These are phyloP conservation scores for Middelhovenomyces tepae DNA, from an alignment of 805 yeast genomes.

Conservation along the genomic window DNA sequence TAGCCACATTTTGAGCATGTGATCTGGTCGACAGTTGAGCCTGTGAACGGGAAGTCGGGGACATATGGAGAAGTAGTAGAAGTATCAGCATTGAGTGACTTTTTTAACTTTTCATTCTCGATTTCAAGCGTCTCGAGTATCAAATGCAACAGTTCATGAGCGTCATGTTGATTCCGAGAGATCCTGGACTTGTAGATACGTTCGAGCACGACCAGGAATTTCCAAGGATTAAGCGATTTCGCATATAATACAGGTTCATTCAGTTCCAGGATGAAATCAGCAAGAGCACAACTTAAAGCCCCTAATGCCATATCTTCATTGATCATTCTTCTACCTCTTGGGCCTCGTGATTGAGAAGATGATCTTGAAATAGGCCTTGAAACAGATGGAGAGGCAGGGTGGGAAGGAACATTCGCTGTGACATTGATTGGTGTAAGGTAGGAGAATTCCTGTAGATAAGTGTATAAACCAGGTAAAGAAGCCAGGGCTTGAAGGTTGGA, in stretches of 20 bases:
- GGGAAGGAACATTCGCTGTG: slow-evolving; percentile 2
- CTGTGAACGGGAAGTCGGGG: slow-evolving; percentile 69
- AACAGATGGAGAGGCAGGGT: background rate
- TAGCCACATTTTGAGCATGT: slow-evolving; percentile 60
- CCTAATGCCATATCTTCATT: no score
- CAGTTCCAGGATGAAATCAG: slow-evolving; percentile 29
- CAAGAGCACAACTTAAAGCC: slow-evolving; percentile 18
- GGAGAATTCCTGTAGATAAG: slow-evolving; percentile 15
- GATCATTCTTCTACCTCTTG: background rate
- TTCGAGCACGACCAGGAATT: slow-evolving; percentile 66
- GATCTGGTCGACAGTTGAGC: slow-evolving; percentile 56
- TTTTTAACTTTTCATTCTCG: slow-evolving; percentile 38
- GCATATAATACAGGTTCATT: slow-evolving; percentile 52
- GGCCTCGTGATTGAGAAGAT: background rate
- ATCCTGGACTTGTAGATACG: slow-evolving; percentile 61
- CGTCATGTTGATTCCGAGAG: slow-evolving; percentile 83
- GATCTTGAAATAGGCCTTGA: background rate
- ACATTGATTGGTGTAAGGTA: background rate
- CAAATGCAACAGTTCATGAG: slow-evolving; percentile 82
- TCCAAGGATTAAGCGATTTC: slow-evolving; percentile 65
- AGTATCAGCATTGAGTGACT: slow-evolving; percentile 5
- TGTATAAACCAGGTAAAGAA: slow-evolving; percentile 16
- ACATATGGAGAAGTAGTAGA: slow-evolving; percentile 19
- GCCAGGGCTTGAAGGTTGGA: slow-evolving; percentile 62
- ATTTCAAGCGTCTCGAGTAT: slow-evolving; percentile 67